Conservation (phyloP, 2,329 filamentous ascomycete genomes). For the Phaeosphaeriaceae sp. region DNA sequence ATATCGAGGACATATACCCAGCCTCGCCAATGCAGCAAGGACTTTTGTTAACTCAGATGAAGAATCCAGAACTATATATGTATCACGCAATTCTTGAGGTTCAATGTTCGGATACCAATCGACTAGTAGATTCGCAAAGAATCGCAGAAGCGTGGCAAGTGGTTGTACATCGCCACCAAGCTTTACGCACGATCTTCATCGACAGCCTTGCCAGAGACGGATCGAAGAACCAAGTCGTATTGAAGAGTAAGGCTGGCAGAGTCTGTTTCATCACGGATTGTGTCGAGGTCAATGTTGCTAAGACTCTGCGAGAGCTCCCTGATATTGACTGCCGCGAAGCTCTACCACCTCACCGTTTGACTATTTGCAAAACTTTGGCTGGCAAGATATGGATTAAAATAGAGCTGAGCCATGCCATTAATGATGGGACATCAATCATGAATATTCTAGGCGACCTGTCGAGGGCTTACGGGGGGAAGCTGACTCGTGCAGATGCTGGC, state of each 20-base stretch:
- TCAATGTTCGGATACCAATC: slow-evolving; percentile 20
- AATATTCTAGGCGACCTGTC: slow-evolving; percentile 56
- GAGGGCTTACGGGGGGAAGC: slow-evolving; percentile 53
- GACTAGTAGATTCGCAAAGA: slow-evolving; percentile 27
- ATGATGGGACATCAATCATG: slow-evolving; percentile 58
- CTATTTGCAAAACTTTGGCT: slow-evolving; percentile 51
- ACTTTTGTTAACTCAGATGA: slow-evolving; percentile 37
- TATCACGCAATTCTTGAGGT: slow-evolving; percentile 41
- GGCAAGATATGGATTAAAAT: slow-evolving; percentile 53
- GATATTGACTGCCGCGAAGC: slow-evolving; percentile 36
- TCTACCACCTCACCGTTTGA: slow-evolving; percentile 54
- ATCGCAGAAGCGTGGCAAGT: slow-evolving; percentile 44
- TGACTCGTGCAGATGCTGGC: slow-evolving; percentile 43
- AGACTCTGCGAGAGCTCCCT: slow-evolving; percentile 25
- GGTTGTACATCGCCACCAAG: slow-evolving; percentile 42
- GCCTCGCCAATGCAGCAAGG: slow-evolving; percentile 42
- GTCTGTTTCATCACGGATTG: slow-evolving; percentile 31
- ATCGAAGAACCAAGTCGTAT: slow-evolving; percentile 41
- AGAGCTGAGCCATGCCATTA: slow-evolving; percentile 60
- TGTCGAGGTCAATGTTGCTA: slow-evolving; percentile 24
- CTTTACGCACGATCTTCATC: slow-evolving; percentile 43
- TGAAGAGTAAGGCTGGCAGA: slow-evolving; percentile 35
- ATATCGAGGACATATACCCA: slow-evolving; percentile 41
- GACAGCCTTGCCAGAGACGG: slow-evolving; percentile 42
- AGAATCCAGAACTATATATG: slow-evolving; percentile 36